Evolutionary conservation across 2,329 filamentous ascomycete species (phyloP).

Genomic region (Fusarium miscanthi): DNA sequence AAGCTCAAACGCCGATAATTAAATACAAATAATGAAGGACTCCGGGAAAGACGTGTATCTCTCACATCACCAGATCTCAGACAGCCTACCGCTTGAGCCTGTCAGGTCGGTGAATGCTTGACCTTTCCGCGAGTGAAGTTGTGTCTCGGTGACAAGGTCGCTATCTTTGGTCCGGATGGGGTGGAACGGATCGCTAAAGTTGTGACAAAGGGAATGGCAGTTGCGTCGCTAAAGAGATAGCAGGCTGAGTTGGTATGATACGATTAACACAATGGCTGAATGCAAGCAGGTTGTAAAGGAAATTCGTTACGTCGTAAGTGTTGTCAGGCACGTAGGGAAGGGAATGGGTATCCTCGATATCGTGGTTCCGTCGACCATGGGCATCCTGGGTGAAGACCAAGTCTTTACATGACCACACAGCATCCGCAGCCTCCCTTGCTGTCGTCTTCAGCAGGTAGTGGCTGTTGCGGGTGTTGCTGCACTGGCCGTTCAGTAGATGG

Average conservation of each 20-base stretch:
- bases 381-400: background rate
- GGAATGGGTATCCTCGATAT: conserved; percentile 22
- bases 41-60: conserved; percentile 21
- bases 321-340: conserved; percentile 31
- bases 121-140: conserved; percentile 14
- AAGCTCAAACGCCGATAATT: conserved; percentile 42
- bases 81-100: conserved; percentile 27
- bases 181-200: conserved; percentile 35
- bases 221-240: conserved; percentile 44
- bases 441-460: conserved; percentile 45
- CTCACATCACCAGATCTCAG: conserved; percentile 15
- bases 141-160: conserved; percentile 31
- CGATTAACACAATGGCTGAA: conserved; percentile 47
- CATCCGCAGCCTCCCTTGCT: conserved; percentile 61
- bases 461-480: conserved; percentile 26
- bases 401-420: conserved; percentile 61
- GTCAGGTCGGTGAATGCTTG: conserved; percentile 32
- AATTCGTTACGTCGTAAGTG: conserved; percentile 49
- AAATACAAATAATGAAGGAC: conserved; percentile 42
- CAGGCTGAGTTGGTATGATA: conserved; percentile 41
- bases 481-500: conserved; percentile 18
- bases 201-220: conserved; percentile 44
- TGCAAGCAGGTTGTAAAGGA: conserved; percentile 42
- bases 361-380: background rate
- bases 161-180: conserved; percentile 22